Conservation (phyloP, 163 green algal genomes). For the Chloromonas sp. region DNA sequence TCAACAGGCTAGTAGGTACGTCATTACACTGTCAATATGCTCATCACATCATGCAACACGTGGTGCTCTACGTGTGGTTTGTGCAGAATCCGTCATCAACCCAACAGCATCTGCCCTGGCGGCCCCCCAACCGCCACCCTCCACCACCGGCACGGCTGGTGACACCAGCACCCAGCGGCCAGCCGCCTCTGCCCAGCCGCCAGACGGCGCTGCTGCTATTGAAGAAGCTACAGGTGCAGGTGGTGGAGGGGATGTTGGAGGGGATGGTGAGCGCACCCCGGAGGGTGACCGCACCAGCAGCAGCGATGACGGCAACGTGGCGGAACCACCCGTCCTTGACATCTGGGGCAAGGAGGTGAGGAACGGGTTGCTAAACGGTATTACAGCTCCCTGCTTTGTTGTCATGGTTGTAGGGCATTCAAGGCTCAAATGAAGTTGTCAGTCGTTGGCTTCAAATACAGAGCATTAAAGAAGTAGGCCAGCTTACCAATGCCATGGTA, state of each 20-base stretch:
- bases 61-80: neutral
- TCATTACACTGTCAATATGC: neutral
- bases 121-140: neutral
- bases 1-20: no score
- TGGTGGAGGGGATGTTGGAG: neutral
- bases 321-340: constrained; percentile 40
- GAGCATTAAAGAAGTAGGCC: no score
- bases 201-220: neutral
- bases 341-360: constrained; percentile 24
- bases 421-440: no score
- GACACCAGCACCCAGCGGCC: neutral
- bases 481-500: no score
- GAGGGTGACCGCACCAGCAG: constrained; percentile 32
- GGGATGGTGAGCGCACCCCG: constrained; percentile 23
- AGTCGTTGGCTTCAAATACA: no score
- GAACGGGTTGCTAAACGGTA: neutral
- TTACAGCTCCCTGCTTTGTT: neutral
- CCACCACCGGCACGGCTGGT: neutral
- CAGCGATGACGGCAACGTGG: constrained; percentile 13
- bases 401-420: no score
- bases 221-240: neutral
- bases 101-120: neutral
- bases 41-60: neutral
- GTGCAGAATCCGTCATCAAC: constrained; percentile 9
- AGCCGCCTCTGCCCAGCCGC: neutral